Evolutionary conservation across 225 moss, liverwort and hornwort genomes (phyloP).

Genomic region (Straminergon stramineum): DNA sequence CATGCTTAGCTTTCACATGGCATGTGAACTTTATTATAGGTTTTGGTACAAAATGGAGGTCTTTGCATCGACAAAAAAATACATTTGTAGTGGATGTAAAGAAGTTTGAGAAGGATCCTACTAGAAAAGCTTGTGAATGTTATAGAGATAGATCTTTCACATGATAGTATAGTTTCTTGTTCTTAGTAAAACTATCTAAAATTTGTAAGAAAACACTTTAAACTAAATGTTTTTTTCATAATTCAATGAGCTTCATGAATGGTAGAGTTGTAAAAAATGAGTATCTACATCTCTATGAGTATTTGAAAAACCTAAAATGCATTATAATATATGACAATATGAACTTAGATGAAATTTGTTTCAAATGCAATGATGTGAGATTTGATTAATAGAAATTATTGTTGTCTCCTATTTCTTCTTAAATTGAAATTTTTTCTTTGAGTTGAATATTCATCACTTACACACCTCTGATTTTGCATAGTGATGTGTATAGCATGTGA

Average conservation of each 20-base stretch:
- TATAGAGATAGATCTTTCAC: background rate
- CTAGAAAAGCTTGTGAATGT: background rate
- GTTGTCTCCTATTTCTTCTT: background rate
- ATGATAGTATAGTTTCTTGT: accelerated
- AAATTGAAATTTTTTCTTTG: background rate
- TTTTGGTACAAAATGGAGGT: background rate
- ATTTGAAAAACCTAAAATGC: background rate
- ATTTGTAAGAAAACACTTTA: background rate
- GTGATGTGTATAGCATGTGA: too few species aligned
- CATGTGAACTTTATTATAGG: background rate
- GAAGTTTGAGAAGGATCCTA: background rate
- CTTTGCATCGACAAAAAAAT: background rate
- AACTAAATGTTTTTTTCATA: background rate
- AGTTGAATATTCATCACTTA: background rate
- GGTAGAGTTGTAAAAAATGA: background rate
- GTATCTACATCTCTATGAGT: background rate
- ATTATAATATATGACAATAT: background rate
- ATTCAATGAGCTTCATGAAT: background rate
- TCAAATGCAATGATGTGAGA: background rate
- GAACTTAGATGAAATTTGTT: background rate
- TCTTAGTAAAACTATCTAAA: background rate
- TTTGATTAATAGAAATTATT: background rate
- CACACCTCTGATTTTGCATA: background rate
- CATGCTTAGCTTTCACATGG: background rate
- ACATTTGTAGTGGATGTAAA: background rate